Evolutionary conservation across 768 basidiomycete genomes (phyloP).

Genomic region (Heimioporus sp.): DNA sequence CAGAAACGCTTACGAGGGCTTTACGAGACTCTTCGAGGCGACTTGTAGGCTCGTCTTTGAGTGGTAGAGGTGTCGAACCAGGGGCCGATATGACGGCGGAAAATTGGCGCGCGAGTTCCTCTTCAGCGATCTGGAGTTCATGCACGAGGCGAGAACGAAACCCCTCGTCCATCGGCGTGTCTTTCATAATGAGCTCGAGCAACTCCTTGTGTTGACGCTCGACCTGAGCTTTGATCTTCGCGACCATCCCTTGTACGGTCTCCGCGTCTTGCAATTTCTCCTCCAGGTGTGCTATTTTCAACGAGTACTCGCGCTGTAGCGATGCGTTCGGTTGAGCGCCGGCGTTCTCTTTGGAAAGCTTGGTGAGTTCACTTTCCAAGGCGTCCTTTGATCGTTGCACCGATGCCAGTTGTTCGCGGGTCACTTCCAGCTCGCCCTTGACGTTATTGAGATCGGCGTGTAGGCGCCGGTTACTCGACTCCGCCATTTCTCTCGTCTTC

Average conservation of each 20-base stretch:
- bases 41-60: slow-evolving; percentile 20
- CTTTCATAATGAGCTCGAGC: slow-evolving; percentile 58
- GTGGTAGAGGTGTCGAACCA: slow-evolving; percentile 42
- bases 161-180: slow-evolving; percentile 53
- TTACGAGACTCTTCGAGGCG: slow-evolving; percentile 70
- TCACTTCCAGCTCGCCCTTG: slow-evolving; percentile 23
- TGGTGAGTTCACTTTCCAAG: too few species aligned
- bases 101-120: slow-evolving; percentile 29
- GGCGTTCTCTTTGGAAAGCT: too few species aligned
- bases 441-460: slow-evolving; percentile 59
- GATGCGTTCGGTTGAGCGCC: too few species aligned
- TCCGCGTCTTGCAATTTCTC: slow-evolving; percentile 58
- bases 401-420: too few species aligned
- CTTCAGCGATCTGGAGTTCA: slow-evolving; percentile 62
- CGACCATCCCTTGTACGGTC: slow-evolving; percentile 44
- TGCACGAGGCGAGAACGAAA: slow-evolving; percentile 62
- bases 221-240: slow-evolving; percentile 59
- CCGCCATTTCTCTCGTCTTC: slow-evolving; percentile 60
- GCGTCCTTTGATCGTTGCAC: too few species aligned
- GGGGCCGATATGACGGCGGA: slow-evolving; percentile 31
- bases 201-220: slow-evolving; percentile 73
- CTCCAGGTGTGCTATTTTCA: slow-evolving; percentile 61
- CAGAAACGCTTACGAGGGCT: slow-evolving; percentile 49
- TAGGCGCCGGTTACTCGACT: slow-evolving; percentile 56
- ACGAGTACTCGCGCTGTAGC: slow-evolving; percentile 44